Conservation (phyloP, 768 basidiomycete genomes). For the Fistulinella prunicolor region DNA sequence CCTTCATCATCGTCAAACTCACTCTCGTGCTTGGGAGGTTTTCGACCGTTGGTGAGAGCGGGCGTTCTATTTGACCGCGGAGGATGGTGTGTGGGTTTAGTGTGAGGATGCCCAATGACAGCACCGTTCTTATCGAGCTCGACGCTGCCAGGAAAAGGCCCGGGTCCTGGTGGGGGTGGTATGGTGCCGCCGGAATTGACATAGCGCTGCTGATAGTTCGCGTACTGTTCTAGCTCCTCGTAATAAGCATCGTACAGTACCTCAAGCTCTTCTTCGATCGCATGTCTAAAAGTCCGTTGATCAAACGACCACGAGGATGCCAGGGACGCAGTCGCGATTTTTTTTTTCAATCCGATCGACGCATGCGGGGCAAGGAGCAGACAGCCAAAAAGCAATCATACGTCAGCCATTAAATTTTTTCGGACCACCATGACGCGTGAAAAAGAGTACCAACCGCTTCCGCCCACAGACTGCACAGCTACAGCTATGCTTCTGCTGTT, state of each 20-base stretch:
- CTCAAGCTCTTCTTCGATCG: slow-evolving; percentile 99
- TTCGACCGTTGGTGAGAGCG: slow-evolving; percentile 38
- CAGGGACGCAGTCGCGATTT: slow-evolving; percentile 3
- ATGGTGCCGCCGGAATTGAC: slow-evolving; percentile 86
- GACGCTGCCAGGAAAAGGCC: slow-evolving; percentile 97
- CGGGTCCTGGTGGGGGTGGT: slow-evolving; percentile 91
- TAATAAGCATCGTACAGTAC: slow-evolving; percentile 99
- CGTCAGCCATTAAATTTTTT: slow-evolving; percentile 21
- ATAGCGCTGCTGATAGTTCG: slow-evolving; percentile 95
- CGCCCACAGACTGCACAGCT: slow-evolving; percentile 94
- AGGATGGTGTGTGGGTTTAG: slow-evolving; percentile 37
- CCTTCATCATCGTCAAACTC: slow-evolving; percentile 67
- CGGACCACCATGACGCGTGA: slow-evolving; percentile 20
- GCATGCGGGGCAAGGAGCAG: slow-evolving; percentile 12
- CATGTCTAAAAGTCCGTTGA: slow-evolving; percentile 56
- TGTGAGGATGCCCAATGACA: slow-evolving; percentile 44
- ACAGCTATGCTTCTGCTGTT: slow-evolving; percentile 96
- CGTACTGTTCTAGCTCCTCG: slow-evolving; percentile 99
- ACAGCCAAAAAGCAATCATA: slow-evolving; percentile 23
- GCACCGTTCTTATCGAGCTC: slow-evolving; percentile 91
- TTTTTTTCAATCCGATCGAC: slow-evolving; percentile 23
- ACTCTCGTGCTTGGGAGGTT: slow-evolving; percentile 51
- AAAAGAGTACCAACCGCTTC: slow-evolving; percentile 74
- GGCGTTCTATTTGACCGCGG: slow-evolving; percentile 34
- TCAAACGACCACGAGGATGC: slow-evolving; percentile 12